Percentiles rank a stretch among this genome's conserved stretches.
phyloP scores from a whole-genome alignment of 441 rosid species.

The Macaranga tanarius region DNA sequence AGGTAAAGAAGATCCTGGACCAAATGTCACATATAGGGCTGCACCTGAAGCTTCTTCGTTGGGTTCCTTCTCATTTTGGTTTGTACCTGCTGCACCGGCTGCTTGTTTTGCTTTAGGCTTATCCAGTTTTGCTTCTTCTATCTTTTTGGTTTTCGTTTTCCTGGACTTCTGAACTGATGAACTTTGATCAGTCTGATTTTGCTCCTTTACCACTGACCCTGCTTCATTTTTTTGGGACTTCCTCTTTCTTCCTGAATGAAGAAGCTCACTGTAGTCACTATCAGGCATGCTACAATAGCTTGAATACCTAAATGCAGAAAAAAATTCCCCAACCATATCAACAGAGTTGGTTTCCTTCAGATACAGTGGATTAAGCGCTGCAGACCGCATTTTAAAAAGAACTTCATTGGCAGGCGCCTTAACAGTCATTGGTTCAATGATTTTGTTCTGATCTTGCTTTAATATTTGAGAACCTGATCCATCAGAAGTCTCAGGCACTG shows the following conservation, averaged over 20 bases:
- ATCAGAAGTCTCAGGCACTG: conserved; percentile 26
- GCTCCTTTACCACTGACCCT: conserved; percentile 16
- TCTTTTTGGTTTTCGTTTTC: conserved; percentile 11
- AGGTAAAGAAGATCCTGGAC: conserved; percentile 65
- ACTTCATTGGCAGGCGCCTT: conserved; percentile 49
- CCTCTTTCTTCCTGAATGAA: conserved; percentile 38
- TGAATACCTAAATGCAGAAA: conserved; percentile 64
- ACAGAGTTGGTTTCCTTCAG: conserved; percentile 34
- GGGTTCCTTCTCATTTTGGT: conserved; percentile 29
- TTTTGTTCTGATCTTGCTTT: conserved; percentile 27
- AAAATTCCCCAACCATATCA: conserved; percentile 50
- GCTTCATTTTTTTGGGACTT: conserved; percentile 31
- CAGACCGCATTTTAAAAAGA: conserved; percentile 43
- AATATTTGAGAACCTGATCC: conserved; percentile 30
- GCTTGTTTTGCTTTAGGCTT: conserved; percentile 33
- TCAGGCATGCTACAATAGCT: conserved; percentile 39
- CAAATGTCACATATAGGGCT: conserved; percentile 54
- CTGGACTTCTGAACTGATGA: conserved; percentile 14
- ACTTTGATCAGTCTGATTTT: conserved; percentile 22
- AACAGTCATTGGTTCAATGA: conserved; percentile 37
- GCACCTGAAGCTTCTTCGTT: conserved; percentile 32
- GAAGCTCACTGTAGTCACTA: conserved; percentile 33
- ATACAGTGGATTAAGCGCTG: conserved; percentile 51
- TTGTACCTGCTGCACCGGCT: conserved; percentile 24
- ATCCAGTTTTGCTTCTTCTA: conserved; percentile 27